A percentile compares a stretch with the other conserved stretches of the same genome.
phyloP scores from a whole-genome alignment of 1,284 basidiomycete species.

The Termitomyces sp. region DNA sequence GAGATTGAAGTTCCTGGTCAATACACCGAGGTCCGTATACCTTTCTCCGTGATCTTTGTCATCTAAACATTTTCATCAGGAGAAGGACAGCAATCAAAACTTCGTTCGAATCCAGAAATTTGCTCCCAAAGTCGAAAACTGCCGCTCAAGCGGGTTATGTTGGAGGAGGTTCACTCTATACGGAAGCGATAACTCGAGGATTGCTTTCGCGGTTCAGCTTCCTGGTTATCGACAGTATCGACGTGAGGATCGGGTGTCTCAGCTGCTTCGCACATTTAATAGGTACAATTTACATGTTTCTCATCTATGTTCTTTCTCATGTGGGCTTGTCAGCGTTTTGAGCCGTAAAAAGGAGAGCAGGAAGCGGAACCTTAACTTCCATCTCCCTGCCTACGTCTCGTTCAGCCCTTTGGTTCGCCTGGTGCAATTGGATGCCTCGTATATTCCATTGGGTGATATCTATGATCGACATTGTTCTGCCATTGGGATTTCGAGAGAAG shows the following conservation, averaged over 20 bases:
- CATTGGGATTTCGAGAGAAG: constrained; percentile 79
- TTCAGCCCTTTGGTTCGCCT: constrained; percentile 84
- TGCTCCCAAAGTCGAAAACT: constrained; percentile 86
- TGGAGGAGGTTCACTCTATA: constrained; percentile 90
- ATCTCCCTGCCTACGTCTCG: constrained; percentile 84
- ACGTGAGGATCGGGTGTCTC: constrained; percentile 90
- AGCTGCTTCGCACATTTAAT: constrained; percentile 91
- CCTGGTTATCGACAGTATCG: constrained; percentile 86
- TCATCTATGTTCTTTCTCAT: constrained; percentile 12
- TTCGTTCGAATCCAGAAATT: constrained; percentile 93
- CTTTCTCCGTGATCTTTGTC: not conserved
- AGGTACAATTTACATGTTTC: constrained; percentile 45
- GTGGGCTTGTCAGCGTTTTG: constrained; percentile 55
- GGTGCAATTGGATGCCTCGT: constrained; percentile 88
- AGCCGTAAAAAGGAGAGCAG: constrained; percentile 88
- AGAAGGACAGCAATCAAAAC: constrained; percentile 91
- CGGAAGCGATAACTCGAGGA: constrained; percentile 87
- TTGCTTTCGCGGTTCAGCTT: constrained; percentile 89
- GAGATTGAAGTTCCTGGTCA: constrained; percentile 99
- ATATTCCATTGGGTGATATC: constrained; percentile 89
- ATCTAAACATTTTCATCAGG: constrained; percentile 41
- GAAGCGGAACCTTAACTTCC: constrained; percentile 89
- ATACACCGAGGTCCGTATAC: constrained; percentile 77
- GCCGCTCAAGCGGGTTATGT: constrained; percentile 79
- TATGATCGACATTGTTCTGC: constrained; percentile 87